Evolutionary conservation across 305 asterid species (phyloP).

Genomic region (Fraxinus velutina): DNA sequence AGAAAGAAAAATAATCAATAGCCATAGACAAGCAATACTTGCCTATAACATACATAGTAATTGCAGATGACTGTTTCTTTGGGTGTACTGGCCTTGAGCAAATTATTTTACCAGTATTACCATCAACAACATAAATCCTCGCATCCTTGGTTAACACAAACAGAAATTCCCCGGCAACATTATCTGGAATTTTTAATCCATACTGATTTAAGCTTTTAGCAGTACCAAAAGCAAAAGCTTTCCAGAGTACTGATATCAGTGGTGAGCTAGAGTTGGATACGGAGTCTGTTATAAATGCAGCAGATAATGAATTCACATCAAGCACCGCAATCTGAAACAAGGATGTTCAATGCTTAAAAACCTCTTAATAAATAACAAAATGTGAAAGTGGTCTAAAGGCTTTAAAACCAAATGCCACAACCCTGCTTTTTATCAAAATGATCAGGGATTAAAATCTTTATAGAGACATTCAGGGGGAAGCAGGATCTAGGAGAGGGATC

Average conservation of each 20-base stretch:
- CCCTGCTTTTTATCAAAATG: constrained; percentile 12
- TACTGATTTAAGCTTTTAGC: constrained; percentile 41
- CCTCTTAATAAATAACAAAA: constrained; percentile 10
- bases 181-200: constrained; percentile 39
- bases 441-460: constrained; percentile 15
- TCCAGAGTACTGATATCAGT: constrained; percentile 47
- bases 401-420: not conserved
- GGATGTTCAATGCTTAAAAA: constrained; percentile 21
- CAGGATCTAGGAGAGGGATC: constrained; percentile 18
- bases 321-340: constrained; percentile 74
- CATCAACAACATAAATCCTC: constrained; percentile 49
- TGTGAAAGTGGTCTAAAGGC: not conserved
- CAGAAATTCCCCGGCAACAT: constrained; percentile 40
- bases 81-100: constrained; percentile 52
- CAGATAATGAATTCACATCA: constrained; percentile 64
- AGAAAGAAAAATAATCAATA: constrained; percentile 18
- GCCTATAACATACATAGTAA: constrained; percentile 80
- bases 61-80: constrained; percentile 58
- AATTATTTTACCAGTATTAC: constrained; percentile 47
- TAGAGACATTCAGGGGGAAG: constrained; percentile 20
- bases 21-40: constrained; percentile 37
- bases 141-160: constrained; percentile 64
- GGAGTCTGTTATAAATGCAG: constrained; percentile 52
- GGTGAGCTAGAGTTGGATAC: constrained; percentile 41
- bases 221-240: constrained; percentile 34